Evolutionary conservation across 345 rosid genomes (phyloP).

Genomic region (Hevea brasiliensis): DNA sequence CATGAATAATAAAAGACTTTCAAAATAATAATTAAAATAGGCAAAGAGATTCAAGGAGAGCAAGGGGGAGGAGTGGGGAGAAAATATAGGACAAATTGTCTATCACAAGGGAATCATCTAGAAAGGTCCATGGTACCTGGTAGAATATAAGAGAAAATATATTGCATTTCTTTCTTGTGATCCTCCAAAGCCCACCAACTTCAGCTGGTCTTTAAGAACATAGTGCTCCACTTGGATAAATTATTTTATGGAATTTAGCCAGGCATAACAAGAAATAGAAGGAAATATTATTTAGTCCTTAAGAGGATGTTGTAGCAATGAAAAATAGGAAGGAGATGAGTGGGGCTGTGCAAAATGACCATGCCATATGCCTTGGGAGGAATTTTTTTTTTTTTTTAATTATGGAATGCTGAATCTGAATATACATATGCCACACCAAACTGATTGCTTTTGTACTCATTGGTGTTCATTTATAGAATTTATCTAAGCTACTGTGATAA

Average conservation of each 20-base stretch:
- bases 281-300: neutral
- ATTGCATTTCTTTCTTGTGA: neutral
- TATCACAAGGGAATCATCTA: neutral
- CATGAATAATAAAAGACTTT: neutral
- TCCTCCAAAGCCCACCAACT: too few relatives aligned
- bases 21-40: neutral
- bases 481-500: neutral
- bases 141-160: neutral
- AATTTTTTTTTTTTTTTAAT: neutral
- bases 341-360: conserved; percentile 1
- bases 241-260: neutral
- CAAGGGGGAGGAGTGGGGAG: neutral
- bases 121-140: neutral
- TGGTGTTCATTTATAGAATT: neutral
- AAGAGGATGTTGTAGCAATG: neutral
- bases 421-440: neutral
- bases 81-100: conserved; percentile 1
- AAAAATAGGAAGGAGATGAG: neutral
- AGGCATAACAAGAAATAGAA: neutral
- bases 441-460: neutral
- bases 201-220: neutral
- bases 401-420: neutral
- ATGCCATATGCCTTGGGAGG: neutral
- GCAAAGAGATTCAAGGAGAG: neutral
- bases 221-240: neutral